Evolutionary conservation across 768 basidiomycete species (phyloP).

Genomic region (Amyloporia xantha): DNA sequence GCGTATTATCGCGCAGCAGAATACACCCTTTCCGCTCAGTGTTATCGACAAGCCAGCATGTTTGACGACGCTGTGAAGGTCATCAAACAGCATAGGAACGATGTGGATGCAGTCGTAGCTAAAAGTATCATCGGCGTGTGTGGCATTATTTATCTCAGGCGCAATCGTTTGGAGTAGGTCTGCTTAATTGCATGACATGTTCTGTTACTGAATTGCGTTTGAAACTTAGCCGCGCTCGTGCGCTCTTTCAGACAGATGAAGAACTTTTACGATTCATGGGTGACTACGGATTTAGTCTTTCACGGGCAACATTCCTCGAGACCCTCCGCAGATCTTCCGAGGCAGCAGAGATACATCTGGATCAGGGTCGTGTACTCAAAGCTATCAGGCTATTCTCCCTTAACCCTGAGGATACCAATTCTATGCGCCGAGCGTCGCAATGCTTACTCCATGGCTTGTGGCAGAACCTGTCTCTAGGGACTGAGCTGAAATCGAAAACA

Average conservation of each 20-base stretch:
- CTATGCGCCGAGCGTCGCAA: conserved; percentile 28
- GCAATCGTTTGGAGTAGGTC: conserved; percentile 20
- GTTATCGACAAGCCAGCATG: conserved; percentile 38
- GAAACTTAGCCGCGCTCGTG: conserved; percentile 35
- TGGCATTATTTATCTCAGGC: conserved; percentile 38
- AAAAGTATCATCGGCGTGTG: conserved; percentile 37
- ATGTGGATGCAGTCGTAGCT: conserved; percentile 27
- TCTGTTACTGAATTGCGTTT: too few relatives aligned
- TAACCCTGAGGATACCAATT: conserved; percentile 22
- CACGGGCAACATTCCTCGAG: conserved; percentile 39
- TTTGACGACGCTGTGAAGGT: conserved; percentile 51
- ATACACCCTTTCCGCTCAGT: conserved; percentile 36
- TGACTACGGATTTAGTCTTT: conserved; percentile 42
- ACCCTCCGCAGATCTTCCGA: conserved; percentile 35
- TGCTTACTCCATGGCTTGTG: conserved; percentile 41
- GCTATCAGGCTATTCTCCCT: conserved; percentile 41
- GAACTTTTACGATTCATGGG: conserved; percentile 50
- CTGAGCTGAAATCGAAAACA: conserved; percentile 1
- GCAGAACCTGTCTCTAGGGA: conserved; percentile 36
- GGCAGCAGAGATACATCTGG: conserved; percentile 47
- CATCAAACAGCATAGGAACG: conserved; percentile 27
- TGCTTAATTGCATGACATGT: neutral
- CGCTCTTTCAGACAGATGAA: conserved; percentile 44
- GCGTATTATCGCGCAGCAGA: conserved; percentile 36
- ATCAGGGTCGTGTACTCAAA: conserved; percentile 37